Evolutionary conservation across 2,329 filamentous ascomycete species (phyloP), one percentile per base, ranked within the genome.

Genomic region (Tolypocladium endophyticum): DNA sequence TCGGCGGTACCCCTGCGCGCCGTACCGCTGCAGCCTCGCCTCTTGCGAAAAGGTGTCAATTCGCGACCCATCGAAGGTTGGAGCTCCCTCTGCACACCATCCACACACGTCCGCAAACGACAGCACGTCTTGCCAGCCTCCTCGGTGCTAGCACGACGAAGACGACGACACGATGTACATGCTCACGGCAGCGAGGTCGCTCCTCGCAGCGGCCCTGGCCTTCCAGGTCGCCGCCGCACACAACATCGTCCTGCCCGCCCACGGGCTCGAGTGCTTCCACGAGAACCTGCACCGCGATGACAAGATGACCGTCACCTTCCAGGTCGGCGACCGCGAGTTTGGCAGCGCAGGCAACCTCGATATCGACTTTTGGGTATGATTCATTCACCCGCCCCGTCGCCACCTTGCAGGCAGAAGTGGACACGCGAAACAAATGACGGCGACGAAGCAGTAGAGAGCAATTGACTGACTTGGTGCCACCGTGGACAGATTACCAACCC

Each of bases 251-350:
- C 87, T 99, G 70, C 88, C 88, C 64, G 88, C 92, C 68, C 92
- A 99, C 77, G 90, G 91, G 71, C 86, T 92, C 77, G 94, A 99
- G 80, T 99, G 94, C 81, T 99, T 97, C 83, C 90, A 96, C 81
- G 94, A 99, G 79, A 77, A 81, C 68, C 86, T 99, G 61, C 93
- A 96, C 80, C 85, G 83, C 73, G 94, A 96, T 75, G 94, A 99
- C 80, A 90, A 88, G 76, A 99, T 99, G 94, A 97, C 92, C 11
- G 92, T 99, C 61, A 96, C 92, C 36, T 99, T 95, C 82, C 94
- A 97, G 79, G 93, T 97, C 61, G 94, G 94, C 72, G 94, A 99
- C 74, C 82, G 93, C 66, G 94, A 99, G 74, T 97, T 96, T 76
- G 93, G 93, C 57, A 90, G 89, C 58, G 92, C 92, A 60, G 93